These are phyloP conservation scores for Cladorrhinum samala DNA, from an alignment of 495 filamentous ascomycete genomes.

Conservation along the genomic window DNA sequence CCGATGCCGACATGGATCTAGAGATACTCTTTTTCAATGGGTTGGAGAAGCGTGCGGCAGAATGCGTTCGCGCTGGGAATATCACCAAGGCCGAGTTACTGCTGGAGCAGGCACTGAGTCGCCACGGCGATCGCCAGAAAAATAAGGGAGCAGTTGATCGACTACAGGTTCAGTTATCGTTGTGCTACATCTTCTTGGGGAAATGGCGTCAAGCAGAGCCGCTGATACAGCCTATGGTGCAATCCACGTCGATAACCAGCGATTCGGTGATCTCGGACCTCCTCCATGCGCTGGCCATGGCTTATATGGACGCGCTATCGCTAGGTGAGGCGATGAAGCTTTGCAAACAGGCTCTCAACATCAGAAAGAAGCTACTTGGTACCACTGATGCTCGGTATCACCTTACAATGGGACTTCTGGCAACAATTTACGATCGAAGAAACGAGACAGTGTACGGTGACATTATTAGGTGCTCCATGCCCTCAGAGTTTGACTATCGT, in stretches of 20 bases:
- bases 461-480: background rate
- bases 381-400: background rate
- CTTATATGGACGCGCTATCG: background rate
- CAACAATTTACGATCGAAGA: background rate
- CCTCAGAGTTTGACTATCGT: background rate
- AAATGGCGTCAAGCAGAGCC: background rate
- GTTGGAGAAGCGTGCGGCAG: background rate
- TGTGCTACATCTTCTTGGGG: conserved; percentile 1
- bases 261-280: background rate
- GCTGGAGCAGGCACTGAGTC: background rate
- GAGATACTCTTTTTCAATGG: background rate
- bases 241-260: background rate
- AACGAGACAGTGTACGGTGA: background rate
- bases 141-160: background rate
- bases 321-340: background rate
- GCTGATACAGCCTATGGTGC: background rate
- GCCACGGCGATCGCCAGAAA: background rate
- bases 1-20: background rate
- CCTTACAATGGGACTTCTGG: background rate
- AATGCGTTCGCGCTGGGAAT: background rate
- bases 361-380: background rate
- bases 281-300: background rate
- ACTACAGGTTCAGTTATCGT: background rate
- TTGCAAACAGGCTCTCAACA: background rate
- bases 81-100: background rate